Evolutionary conservation across 495 filamentous ascomycete species (phyloP).

Genomic region (Lichenothelia convexa): DNA sequence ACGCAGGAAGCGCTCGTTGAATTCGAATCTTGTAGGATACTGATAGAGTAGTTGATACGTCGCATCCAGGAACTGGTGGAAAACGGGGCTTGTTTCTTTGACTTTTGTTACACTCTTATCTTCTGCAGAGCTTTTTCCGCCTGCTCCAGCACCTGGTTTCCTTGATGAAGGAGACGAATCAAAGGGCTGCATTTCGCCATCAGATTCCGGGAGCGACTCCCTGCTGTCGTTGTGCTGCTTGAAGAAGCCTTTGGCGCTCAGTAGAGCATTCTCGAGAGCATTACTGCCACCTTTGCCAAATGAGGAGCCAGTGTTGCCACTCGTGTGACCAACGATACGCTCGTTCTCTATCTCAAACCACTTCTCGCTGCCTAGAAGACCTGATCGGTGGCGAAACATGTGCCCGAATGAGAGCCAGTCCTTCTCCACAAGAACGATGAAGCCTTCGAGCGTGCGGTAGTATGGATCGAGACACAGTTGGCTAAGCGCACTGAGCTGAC

Average conservation of each 20-base stretch:
- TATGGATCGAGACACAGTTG: conserved; percentile 93
- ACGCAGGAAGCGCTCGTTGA: conserved; percentile 85
- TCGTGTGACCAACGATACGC: conserved; percentile 30
- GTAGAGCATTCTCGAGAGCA: conserved; percentile 69
- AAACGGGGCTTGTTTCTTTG: conserved; percentile 88
- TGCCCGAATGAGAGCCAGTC: conserved; percentile 97
- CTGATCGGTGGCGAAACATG: conserved; percentile 83
- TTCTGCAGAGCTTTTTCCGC: conserved; percentile 24
- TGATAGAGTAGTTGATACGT: conserved; percentile 82
- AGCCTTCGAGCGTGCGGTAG: conserved; percentile 86
- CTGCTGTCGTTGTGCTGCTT: conserved; percentile 51
- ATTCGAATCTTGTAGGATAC: conserved; percentile 83
- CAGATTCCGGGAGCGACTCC: conserved; percentile 42
- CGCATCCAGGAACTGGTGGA: conserved; percentile 95
- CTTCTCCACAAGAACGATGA: conserved; percentile 89
- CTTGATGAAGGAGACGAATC: conserved; percentile 24
- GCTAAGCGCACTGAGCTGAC: conserved; percentile 83
- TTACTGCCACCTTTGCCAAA: conserved; percentile 38
- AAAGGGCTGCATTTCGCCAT: conserved; percentile 41
- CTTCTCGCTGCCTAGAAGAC: conserved; percentile 72
- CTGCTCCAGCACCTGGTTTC: conserved; percentile 14
- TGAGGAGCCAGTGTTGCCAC: conserved; percentile 1
- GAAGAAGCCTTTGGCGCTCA: conserved; percentile 81
- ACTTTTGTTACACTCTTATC: conserved; percentile 37
- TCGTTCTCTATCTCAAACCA: conserved; percentile 86